Evolutionary conservation across 495 filamentous ascomycete species (phyloP), one percentile per base, ranked within the genome.

Genomic region (Hyaloscypha bicolor): DNA sequence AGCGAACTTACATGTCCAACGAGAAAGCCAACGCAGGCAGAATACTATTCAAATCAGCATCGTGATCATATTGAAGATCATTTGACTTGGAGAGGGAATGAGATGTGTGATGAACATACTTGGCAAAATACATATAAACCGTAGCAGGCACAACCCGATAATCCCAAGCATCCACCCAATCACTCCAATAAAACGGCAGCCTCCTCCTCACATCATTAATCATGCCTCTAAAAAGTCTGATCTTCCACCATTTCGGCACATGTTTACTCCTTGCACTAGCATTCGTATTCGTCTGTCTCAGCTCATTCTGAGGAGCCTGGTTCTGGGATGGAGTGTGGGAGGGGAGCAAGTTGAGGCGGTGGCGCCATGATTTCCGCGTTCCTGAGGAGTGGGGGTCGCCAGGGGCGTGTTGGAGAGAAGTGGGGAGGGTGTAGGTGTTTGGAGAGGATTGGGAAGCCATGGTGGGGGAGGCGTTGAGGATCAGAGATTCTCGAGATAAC

Each of bases 101-200:
- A 19, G 16, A 48, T 48, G 11, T 0, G 42, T 4, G 16, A 6
- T 4, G 22, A 6, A 72, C 87, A 73, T 80, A 93, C 91, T 94
- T 94, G 31, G 91, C 92, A 82, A 94, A 94, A 78, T 93, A 94
- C 91, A 93, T 95, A 77, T 93, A 93, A 56, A 95, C 82, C 39
- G 91, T 93, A 31, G 89, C 90, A 39, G 92, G 90, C 32, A 95
- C 81, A 45, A 93, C 88, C 39, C 92, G 85, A 78, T 95, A 95
- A 75, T 93, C 87, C 91, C 90, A 93, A 3, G 91, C 92, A 79
- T 94, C 92, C 33, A 78, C 82, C 90, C 89, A 93, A 77, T 95
- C 92, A 75, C 86, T 91, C 79, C 78, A 81, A 71, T 93, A 95
- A 74, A 82, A 94, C 11, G 92, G 92, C 5, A 82, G 85, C 66